phyloP scores from a whole-genome alignment of 352 stramenopile species.

The Phytophthora pinifolia region DNA sequence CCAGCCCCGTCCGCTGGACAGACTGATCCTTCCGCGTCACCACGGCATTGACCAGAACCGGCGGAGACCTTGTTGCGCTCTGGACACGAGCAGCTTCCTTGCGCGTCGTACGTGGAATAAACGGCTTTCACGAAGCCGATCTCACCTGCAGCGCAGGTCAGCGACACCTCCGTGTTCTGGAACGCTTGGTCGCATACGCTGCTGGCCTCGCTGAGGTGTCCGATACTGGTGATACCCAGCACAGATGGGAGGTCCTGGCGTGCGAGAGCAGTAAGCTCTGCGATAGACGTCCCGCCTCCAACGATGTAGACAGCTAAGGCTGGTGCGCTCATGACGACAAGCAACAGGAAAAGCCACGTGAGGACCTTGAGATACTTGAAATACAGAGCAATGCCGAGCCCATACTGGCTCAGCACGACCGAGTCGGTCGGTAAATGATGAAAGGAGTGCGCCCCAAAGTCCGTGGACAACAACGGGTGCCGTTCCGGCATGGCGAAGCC shows the following conservation, averaged over 20 bases:
- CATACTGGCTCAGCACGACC: constrained; percentile 74
- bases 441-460: constrained; percentile 83
- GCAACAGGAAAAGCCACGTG: constrained; percentile 79
- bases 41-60: constrained; percentile 52
- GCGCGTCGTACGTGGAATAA: constrained; percentile 61
- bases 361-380: constrained; percentile 91
- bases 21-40: constrained; percentile 26
- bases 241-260: constrained; percentile 69
- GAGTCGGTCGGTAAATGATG: constrained; percentile 75
- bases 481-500: constrained; percentile 54
- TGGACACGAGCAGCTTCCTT: constrained; percentile 68
- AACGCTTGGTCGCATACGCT: constrained; percentile 70
- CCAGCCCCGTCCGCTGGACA: constrained; percentile 50
- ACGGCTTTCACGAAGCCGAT: constrained; percentile 80
- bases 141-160: constrained; percentile 66
- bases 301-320: constrained; percentile 66
- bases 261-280: constrained; percentile 60
- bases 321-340: constrained; percentile 64
- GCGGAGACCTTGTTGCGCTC: constrained; percentile 67
- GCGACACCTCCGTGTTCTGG: constrained; percentile 45
- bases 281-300: constrained; percentile 52
- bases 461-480: constrained; percentile 55
- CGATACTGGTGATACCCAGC: constrained; percentile 80
- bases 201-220: constrained; percentile 67
- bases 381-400: constrained; percentile 75